Conservation (phyloP, 2,329 filamentous ascomycete genomes). For the Immersiporthe knoxdaviesiana region DNA sequence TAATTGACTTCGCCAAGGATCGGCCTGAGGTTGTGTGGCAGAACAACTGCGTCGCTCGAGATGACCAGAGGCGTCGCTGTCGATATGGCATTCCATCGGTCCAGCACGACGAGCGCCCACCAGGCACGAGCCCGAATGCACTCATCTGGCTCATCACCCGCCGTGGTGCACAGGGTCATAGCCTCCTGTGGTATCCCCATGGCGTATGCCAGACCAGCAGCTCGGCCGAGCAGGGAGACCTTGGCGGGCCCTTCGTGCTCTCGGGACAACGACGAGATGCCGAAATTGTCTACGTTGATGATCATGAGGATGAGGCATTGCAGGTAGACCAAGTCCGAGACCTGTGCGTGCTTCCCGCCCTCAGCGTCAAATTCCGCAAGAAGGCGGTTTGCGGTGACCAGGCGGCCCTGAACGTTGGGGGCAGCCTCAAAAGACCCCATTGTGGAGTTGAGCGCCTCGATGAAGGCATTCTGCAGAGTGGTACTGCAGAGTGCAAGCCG, state of each 20-base stretch:
- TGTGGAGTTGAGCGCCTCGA: slow-evolving; percentile 63
- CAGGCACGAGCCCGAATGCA: slow-evolving; percentile 67
- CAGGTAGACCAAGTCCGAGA: slow-evolving; percentile 60
- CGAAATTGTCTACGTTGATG: slow-evolving; percentile 65
- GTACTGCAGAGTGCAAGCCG: slow-evolving; percentile 60
- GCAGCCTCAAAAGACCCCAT: slow-evolving; percentile 54
- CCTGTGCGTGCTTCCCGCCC: slow-evolving; percentile 41
- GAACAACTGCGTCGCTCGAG: slow-evolving; percentile 62
- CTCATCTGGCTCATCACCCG: slow-evolving; percentile 63
- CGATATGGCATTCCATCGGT: slow-evolving; percentile 74
- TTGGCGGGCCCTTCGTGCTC: slow-evolving; percentile 52
- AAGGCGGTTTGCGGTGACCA: slow-evolving; percentile 50
- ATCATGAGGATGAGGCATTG: slow-evolving; percentile 69
- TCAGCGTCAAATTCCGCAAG: slow-evolving; percentile 57
- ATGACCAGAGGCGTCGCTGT: slow-evolving; percentile 66
- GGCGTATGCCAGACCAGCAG: slow-evolving; percentile 66
- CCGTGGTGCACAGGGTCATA: slow-evolving; percentile 44
- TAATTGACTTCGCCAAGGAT: slow-evolving; percentile 67
- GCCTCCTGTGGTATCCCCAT: slow-evolving; percentile 54
- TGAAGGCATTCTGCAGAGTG: slow-evolving; percentile 65
- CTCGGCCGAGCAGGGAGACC: slow-evolving; percentile 63
- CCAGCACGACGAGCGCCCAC: slow-evolving; percentile 73
- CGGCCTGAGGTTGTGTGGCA: slow-evolving; percentile 61
- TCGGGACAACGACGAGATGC: slow-evolving; percentile 46
- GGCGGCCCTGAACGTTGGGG: slow-evolving; percentile 42